phyloP scores from a whole-genome alignment of 2,329 filamentous ascomycete genomes.

The Aspergillus luchuensis region DNA sequence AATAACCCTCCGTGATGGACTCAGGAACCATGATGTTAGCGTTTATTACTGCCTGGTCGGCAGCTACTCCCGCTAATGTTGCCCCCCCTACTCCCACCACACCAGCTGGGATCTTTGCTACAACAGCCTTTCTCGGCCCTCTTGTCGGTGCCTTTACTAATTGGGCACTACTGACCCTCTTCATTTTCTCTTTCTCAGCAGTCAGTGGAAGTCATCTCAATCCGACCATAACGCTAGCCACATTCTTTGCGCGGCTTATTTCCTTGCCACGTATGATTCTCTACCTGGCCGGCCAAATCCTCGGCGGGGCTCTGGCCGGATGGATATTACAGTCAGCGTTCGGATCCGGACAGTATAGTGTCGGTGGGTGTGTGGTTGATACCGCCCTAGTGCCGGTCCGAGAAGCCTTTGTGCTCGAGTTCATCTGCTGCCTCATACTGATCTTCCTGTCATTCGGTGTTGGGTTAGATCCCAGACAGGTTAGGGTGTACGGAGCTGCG shows the following conservation, averaged over 20 bases:
- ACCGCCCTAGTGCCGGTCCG: constrained; percentile 36
- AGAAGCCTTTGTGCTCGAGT: constrained; percentile 53
- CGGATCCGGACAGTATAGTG: constrained; percentile 32
- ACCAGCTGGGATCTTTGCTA: constrained; percentile 30
- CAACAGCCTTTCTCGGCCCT: constrained; percentile 31
- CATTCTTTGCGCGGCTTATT: constrained; percentile 54
- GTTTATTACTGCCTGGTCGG: constrained; percentile 28
- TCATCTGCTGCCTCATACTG: constrained; percentile 48
- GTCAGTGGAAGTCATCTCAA: constrained; percentile 58
- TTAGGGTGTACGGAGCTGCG: constrained; percentile 52
- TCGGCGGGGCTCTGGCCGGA: constrained; percentile 50
- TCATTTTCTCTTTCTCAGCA: constrained; percentile 54
- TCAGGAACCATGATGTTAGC: constrained; percentile 31
- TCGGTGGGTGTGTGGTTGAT: constrained; percentile 45
- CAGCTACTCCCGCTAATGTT: constrained; percentile 12
- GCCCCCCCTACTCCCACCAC: constrained; percentile 11
- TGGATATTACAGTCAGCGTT: constrained; percentile 40
- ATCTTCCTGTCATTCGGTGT: constrained; percentile 56
- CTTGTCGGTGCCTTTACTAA: constrained; percentile 44
- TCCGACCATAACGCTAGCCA: constrained; percentile 56
- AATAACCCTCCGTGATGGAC: background rate
- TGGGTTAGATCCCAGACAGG: constrained; percentile 57
- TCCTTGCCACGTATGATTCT: constrained; percentile 52
- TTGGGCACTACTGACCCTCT: constrained; percentile 46
- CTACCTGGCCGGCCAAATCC: constrained; percentile 51